phyloP scores from a whole-genome alignment of 768 basidiomycete genomes.

The Mycena vulgaris region DNA sequence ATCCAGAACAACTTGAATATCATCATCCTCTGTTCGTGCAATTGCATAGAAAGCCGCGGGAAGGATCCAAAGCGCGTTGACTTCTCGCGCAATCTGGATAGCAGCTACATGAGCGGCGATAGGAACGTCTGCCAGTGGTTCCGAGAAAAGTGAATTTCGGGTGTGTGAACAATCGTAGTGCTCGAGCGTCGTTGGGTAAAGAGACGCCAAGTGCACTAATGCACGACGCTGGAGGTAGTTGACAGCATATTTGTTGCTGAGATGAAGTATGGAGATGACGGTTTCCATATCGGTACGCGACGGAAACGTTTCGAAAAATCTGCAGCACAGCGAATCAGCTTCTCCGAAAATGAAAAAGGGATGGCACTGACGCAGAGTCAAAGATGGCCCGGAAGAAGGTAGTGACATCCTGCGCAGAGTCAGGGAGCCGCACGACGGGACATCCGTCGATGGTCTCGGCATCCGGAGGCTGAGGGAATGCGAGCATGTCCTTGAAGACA shows the following conservation, averaged over 20 bases:
- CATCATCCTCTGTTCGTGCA: background rate
- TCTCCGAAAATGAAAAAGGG: too few species aligned
- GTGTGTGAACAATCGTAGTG: background rate
- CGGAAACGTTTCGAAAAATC: constrained; percentile 27
- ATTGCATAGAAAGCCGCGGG: constrained; percentile 14
- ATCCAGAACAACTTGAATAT: background rate
- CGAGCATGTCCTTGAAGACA: constrained; percentile 46
- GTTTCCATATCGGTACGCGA: background rate
- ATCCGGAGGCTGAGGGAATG: constrained; percentile 35
- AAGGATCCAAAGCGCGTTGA: constrained; percentile 33
- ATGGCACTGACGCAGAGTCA: constrained; percentile 6
- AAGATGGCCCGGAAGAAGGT: constrained; percentile 26
- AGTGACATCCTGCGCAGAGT: constrained; percentile 30
- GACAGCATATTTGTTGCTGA: constrained; percentile 30
- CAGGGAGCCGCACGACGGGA: constrained; percentile 43
- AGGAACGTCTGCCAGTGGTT: background rate
- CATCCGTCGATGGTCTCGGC: constrained; percentile 41
- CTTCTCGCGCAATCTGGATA: constrained; percentile 23
- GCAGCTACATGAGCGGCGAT: background rate
- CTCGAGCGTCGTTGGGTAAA: constrained; percentile 16
- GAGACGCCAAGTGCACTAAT: constrained; percentile 18
- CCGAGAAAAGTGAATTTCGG: background rate
- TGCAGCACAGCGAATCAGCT: background rate
- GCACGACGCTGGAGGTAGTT: constrained; percentile 30
- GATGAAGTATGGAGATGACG: constrained; percentile 10